Conservation (phyloP, 169 alveolate species). For the Plasmodium fragile region DNA sequence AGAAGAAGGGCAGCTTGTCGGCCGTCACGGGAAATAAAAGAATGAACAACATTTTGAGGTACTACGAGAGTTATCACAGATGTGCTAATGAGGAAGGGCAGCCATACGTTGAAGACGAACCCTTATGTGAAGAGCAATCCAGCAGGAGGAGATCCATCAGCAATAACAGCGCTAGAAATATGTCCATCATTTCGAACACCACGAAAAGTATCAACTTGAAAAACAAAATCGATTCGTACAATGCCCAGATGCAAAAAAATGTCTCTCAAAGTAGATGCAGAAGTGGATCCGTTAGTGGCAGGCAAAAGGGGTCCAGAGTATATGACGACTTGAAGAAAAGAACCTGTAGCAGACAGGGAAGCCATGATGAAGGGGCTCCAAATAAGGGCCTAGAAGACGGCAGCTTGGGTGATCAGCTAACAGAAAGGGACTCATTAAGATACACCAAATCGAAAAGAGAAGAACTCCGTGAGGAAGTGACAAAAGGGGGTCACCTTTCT, state of each 20-base stretch:
- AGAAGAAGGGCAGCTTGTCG: background rate
- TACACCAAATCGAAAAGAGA: background rate
- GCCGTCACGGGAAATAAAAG: background rate
- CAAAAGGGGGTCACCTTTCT: background rate
- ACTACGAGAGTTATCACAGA: background rate
- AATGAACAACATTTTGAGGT: slow-evolving; percentile 13
- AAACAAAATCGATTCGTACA: slow-evolving; percentile 25
- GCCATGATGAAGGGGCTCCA: background rate
- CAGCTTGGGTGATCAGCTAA: background rate
- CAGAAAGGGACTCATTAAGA: background rate
- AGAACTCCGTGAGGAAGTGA: background rate
- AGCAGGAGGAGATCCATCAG: slow-evolving; percentile 11
- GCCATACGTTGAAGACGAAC: background rate
- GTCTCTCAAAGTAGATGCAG: background rate
- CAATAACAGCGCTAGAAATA: slow-evolving; percentile 10
- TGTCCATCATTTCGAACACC: slow-evolving; percentile 16
- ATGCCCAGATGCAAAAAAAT: background rate
- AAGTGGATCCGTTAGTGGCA: background rate
- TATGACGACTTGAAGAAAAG: background rate
- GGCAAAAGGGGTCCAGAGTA: background rate
- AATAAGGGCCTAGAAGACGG: background rate
- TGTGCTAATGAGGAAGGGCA: background rate
- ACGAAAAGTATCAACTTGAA: slow-evolving; percentile 19
- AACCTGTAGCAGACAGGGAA: background rate
- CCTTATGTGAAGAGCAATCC: background rate